A percentile compares a stretch with the other conserved stretches of the same genome.
These are phyloP conservation scores for Fusarium gaditjirri DNA, from an alignment of 2,329 filamentous ascomycete species.

Conservation along the genomic window DNA sequence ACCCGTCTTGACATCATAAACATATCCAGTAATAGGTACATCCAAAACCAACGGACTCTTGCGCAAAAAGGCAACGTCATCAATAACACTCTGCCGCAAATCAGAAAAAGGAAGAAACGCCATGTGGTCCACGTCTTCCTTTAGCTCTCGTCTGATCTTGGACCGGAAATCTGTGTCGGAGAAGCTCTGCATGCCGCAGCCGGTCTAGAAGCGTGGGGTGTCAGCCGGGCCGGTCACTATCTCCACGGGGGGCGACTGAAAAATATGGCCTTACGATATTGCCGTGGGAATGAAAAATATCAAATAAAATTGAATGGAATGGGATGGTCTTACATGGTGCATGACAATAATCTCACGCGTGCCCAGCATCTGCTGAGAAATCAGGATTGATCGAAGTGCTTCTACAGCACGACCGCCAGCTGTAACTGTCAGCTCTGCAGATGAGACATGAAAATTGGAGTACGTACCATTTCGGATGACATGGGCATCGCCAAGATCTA, in stretches of 20 bases:
- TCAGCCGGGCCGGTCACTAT: conserved; percentile 31
- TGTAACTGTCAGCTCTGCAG: neutral
- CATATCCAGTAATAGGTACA: conserved; percentile 75
- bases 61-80: conserved; percentile 74
- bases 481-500: conserved; percentile 79
- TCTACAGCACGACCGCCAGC: conserved; percentile 73
- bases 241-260: neutral
- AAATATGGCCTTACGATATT: neutral
- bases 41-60: conserved; percentile 68
- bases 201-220: conserved; percentile 47
- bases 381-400: conserved; percentile 77
- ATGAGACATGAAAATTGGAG: neutral
- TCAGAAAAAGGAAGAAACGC: conserved; percentile 75
- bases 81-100: conserved; percentile 70
- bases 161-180: conserved; percentile 65
- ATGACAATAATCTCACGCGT: conserved; percentile 79
- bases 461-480: conserved; percentile 73
- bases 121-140: conserved; percentile 60
- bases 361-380: conserved; percentile 81
- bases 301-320: neutral
- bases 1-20: conserved; percentile 82
- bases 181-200: conserved; percentile 73
- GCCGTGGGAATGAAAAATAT: neutral
- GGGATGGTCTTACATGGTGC: conserved; percentile 63
- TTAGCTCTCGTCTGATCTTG: conserved; percentile 69